Percentiles rank a stretch among this genome's conserved stretches.
These are phyloP conservation scores for Pyrenochaeta sp. DNA, from an alignment of 2,329 filamentous ascomycete genomes.

Conservation along the genomic window DNA sequence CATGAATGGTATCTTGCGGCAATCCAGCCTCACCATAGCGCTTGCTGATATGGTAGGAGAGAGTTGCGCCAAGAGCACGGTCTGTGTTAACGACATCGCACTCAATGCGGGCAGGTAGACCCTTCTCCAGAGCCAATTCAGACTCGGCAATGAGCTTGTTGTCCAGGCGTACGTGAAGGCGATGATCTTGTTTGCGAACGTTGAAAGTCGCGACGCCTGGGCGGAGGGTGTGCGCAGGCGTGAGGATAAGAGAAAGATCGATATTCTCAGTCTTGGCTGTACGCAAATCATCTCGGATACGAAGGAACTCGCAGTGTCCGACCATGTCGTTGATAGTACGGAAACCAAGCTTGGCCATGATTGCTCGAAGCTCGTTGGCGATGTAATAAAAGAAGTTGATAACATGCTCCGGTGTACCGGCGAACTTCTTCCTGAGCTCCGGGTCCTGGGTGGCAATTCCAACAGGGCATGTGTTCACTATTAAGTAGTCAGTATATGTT, in stretches of 20 bases:
- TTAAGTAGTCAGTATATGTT: not conserved
- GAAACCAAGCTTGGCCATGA: constrained; percentile 96
- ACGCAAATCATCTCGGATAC: constrained; percentile 86
- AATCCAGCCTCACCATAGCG: constrained; percentile 88
- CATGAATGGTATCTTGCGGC: constrained; percentile 91
- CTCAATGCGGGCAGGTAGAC: constrained; percentile 89
- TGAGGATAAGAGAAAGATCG: constrained; percentile 90
- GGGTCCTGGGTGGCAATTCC: constrained; percentile 96
- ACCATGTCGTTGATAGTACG: constrained; percentile 98
- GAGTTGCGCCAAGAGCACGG: constrained; percentile 88
- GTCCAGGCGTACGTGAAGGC: constrained; percentile 89
- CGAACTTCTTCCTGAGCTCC: constrained; percentile 92
- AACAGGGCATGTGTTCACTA: constrained; percentile 80
- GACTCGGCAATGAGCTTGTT: constrained; percentile 98
- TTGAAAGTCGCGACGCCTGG: constrained; percentile 97
- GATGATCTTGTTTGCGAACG: constrained; percentile 96
- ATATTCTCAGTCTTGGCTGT: constrained; percentile 92
- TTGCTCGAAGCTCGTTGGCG: constrained; percentile 92
- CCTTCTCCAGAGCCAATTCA: constrained; percentile 93
- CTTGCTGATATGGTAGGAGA: constrained; percentile 96
- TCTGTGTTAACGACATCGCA: constrained; percentile 98
- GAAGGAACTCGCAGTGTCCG: constrained; percentile 85
- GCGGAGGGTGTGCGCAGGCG: constrained; percentile 93
- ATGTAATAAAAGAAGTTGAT: constrained; percentile 99
- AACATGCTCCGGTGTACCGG: constrained; percentile 91